Base-by-base conservation (phyloP, 352 stramenopile genomes). In the Phytophthora rubi region DNA sequence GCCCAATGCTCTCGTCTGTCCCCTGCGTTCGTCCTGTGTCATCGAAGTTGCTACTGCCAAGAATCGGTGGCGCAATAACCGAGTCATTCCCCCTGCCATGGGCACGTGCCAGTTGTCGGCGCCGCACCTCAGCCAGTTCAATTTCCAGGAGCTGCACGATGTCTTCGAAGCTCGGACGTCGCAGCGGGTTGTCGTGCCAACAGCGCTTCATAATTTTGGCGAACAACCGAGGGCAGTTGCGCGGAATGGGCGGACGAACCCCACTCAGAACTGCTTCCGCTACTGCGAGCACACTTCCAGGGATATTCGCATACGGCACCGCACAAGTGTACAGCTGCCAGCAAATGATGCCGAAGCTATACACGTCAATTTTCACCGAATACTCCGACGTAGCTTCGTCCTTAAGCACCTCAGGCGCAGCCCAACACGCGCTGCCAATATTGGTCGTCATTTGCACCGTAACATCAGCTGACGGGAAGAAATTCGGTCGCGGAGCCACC, bases 271-370 rank as follows among this genome's bases (percentile, higher is more conserved):
- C 86, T 16, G 86, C 86, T 56, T 94, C 86, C n/a, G 85, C 76
- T 8, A 94, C 77, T 0, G 86, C 86, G 3, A 94, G 60, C 16
- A 91, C 80, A 28, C 86, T 94, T 23, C 86, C 86, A n/a, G 86
- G 86, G 23, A 94, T 94, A 51, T 93, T 82, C 13, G 75, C 76
- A 59, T 91, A 94, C 53, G 86, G 86, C 57, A 88, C 73, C 45
- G 81, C 77, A 68, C 85, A 91, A 26, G 86, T 92, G 63, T 79
- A 90, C 47, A 94, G 68, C 76, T 94, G 86, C 86, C 86, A 94
- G 76, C 85, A 94, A 60, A 93, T 91, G 69, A 94, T 86, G 21
- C 83, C 86, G 67, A 94, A 94, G 72, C 86, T 94, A 62, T 94
- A 94, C 21, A 94, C 86, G 73, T 94, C 86, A 32, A 94, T 86